These are phyloP conservation scores for Niebla homalea DNA, from an alignment of 495 filamentous ascomycete genomes.

Conservation along the genomic window DNA sequence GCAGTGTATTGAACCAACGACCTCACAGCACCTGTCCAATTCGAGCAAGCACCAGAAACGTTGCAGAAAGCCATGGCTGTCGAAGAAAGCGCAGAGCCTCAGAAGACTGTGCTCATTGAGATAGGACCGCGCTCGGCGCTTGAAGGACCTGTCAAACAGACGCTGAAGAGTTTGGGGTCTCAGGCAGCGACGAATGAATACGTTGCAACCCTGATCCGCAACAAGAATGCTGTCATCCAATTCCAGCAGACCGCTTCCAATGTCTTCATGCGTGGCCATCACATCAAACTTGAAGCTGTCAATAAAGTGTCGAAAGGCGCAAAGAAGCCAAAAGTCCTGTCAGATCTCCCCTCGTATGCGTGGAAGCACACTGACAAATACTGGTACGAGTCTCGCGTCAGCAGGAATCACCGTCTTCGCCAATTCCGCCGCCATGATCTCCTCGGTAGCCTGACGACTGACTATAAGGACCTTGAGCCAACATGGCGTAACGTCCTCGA, in stretches of 20 bases:
- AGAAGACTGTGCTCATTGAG: constrained; percentile 25
- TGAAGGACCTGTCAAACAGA: constrained; percentile 42
- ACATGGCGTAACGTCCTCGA: constrained; percentile 22
- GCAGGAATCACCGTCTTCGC: constrained; percentile 16
- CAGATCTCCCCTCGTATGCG: constrained; percentile 4
- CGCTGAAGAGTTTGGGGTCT: constrained; percentile 4
- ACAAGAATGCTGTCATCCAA: not conserved
- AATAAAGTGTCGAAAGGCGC: constrained; percentile 15
- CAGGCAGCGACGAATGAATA: not conserved
- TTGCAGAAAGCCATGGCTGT: not conserved
- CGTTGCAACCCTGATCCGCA: not conserved
- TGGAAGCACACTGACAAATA: constrained; percentile 17
- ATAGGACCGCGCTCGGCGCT: constrained; percentile 42
- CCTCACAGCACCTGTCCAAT: constrained; percentile 21
- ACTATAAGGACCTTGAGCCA: constrained; percentile 18
- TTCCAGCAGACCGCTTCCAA: not conserved
- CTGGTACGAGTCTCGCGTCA: constrained; percentile 23
- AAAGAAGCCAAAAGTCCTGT: constrained; percentile 1
- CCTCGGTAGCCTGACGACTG: constrained; percentile 16
- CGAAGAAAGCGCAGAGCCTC: constrained; percentile 4
- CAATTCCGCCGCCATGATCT: constrained; percentile 20
- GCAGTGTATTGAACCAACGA: constrained; percentile 10
- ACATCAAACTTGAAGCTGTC: not conserved
- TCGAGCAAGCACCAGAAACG: constrained; percentile 8
- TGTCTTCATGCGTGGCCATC: not conserved